Evolutionary conservation across 345 rosid genomes (phyloP), one percentile per base, ranked within the genome.

Genomic region (Eucalyptus cladocalyx): DNA sequence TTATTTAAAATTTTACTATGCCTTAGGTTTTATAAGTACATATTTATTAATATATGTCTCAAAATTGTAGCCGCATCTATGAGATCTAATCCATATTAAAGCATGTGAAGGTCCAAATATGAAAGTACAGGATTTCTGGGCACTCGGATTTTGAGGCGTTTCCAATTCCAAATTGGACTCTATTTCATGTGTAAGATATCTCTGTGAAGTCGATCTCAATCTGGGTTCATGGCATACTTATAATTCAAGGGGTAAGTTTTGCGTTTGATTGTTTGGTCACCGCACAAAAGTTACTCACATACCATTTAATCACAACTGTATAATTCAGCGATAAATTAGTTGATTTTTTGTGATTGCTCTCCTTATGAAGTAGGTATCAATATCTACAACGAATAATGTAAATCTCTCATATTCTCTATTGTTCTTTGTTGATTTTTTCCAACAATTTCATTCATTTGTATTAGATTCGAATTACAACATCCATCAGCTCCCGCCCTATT

Each of bases 371-470:
- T 65, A 65, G 2, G 10, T n/a, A 65, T 8, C 5, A n/a, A n/a
- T 8, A 15, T 15, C 0, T 14, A 11, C 11, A 60, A 1, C 0
- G 69, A 60, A 28, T 60, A 3, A 60, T 60, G 34, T 26, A 65
- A 65, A n/a, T 4, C 21, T n/a, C 76, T 1, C 3, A 1, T 65
- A 6, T 65, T 65, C 19, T 65, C 32, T n/a, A n/a, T 4, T 3
- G 10, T 65, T 15, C 9, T 16, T 65, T 3, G 2, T 65, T n/a
- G 19, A 7, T n/a, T 8, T 65, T n/a, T n/a, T n/a, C 21, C 34
- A n/a, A 15, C 5, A 37, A 72, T 72, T 72, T 37, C 3, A 2
- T 76, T 6, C 28, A 21, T 3, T 40, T 2, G 2, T 11, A 11
- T 21, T 12, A 21, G 28, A 37, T 37, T 76, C 2, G 5, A 37